Conservation (phyloP, 2,329 filamentous ascomycete species). For the Ascochyta fabae region DNA sequence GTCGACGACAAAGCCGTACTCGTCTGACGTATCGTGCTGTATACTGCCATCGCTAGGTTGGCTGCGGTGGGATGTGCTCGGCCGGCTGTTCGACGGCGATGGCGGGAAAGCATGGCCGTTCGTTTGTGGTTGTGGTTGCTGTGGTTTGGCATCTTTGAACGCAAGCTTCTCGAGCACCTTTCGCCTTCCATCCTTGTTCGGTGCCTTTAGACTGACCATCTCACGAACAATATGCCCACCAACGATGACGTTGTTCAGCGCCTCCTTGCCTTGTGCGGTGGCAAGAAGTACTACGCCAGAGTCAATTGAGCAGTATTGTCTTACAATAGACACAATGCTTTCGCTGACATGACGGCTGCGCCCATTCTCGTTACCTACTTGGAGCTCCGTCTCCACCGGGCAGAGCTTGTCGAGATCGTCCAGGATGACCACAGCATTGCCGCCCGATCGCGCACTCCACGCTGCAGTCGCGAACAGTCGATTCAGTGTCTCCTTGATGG, state of each 20-base stretch:
- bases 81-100: constrained; percentile 58
- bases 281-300: constrained; percentile 86
- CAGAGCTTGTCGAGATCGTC: constrained; percentile 95
- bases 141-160: constrained; percentile 48
- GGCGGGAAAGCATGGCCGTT: constrained; percentile 43
- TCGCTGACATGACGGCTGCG: constrained; percentile 93
- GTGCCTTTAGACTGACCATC: constrained; percentile 86
- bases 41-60: constrained; percentile 48
- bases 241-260: constrained; percentile 86
- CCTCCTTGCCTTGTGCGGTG: constrained; percentile 91
- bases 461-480: constrained; percentile 86
- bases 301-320: constrained; percentile 80
- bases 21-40: constrained; percentile 47
- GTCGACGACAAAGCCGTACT: constrained; percentile 73
- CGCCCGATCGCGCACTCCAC: constrained; percentile 88
- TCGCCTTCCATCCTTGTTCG: constrained; percentile 87
- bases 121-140: constrained; percentile 20
- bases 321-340: constrained; percentile 79
- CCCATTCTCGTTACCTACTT: constrained; percentile 91
- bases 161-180: constrained; percentile 83
- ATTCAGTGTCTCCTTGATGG: constrained; percentile 86
- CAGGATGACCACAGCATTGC: constrained; percentile 81
- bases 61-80: constrained; percentile 52
- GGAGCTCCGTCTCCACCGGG: constrained; percentile 90
- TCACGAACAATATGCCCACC: constrained; percentile 92